These are phyloP conservation scores for Leccinum variicolor DNA, from an alignment of 768 basidiomycete species.

Conservation along the genomic window DNA sequence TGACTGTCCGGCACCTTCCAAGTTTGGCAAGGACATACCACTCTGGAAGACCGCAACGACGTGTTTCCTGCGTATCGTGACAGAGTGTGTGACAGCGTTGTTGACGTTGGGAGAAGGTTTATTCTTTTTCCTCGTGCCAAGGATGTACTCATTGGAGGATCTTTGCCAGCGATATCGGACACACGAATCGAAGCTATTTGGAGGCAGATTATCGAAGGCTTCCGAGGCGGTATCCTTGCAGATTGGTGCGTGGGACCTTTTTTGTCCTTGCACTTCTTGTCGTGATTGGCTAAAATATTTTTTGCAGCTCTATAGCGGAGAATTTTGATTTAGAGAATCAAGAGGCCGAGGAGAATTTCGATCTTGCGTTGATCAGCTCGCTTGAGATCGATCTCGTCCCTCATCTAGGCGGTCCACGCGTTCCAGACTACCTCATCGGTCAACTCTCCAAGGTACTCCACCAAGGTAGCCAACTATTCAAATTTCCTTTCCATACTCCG, in stretches of 20 bases:
- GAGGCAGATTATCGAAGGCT: conserved; percentile 79
- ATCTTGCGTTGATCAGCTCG: conserved; percentile 71
- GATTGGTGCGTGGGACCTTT: conserved; percentile 59
- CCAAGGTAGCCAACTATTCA: conserved; percentile 66
- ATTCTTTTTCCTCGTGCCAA: conserved; percentile 5
- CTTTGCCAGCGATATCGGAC: conserved; percentile 48
- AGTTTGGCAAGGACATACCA: conserved; percentile 81
- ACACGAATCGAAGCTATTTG: conserved; percentile 79
- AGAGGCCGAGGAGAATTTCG: conserved; percentile 81
- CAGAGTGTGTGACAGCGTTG: conserved; percentile 57
- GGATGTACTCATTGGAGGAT: neutral
- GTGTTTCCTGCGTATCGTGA: conserved; percentile 71
- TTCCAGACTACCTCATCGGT: conserved; percentile 68
- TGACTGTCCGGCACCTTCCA: conserved; percentile 87
- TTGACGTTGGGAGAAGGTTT: conserved; percentile 48
- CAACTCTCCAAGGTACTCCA: conserved; percentile 70
- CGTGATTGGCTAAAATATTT: neutral
- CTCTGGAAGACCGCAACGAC: conserved; percentile 95
- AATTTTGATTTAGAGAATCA: conserved; percentile 60
- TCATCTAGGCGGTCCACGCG: conserved; percentile 59
- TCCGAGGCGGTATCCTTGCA: conserved; percentile 76
- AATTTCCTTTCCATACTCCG: conserved; percentile 15
- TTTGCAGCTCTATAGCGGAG: conserved; percentile 52
- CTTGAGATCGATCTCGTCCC: conserved; percentile 82
- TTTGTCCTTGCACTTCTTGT: neutral